phyloP scores from a whole-genome alignment of 2,329 filamentous ascomycete species.

The Botrytis fabae region DNA sequence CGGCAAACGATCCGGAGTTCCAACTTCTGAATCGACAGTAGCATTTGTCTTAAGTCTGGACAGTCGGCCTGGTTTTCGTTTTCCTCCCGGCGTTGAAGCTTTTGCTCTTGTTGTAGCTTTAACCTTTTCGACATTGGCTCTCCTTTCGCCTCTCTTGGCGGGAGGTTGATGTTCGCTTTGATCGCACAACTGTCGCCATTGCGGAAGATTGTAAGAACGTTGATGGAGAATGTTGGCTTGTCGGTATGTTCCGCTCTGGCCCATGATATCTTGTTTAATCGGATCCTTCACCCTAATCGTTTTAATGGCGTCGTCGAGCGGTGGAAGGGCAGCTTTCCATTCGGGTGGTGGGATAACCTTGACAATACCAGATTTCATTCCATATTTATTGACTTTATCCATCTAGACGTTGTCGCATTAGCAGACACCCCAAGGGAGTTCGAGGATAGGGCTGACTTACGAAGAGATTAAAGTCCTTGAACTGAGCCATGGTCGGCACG shows the following conservation, averaged over 20 bases:
- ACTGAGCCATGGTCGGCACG: slow-evolving; percentile 92
- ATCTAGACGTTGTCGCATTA: slow-evolving; percentile 49
- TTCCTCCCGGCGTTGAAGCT: slow-evolving; percentile 28
- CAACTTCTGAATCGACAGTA: slow-evolving; percentile 42
- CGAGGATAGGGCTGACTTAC: slow-evolving; percentile 52
- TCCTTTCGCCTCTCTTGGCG: slow-evolving; percentile 79
- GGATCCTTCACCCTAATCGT: slow-evolving; percentile 92
- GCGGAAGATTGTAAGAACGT: slow-evolving; percentile 91
- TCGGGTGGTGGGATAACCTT: slow-evolving; percentile 92
- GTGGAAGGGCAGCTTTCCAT: slow-evolving; percentile 81
- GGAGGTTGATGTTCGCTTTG: slow-evolving; percentile 96
- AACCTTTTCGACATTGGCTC: slow-evolving; percentile 48
- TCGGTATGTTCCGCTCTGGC: slow-evolving; percentile 90
- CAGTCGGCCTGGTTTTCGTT: slow-evolving; percentile 31
- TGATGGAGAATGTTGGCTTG: slow-evolving; percentile 97
- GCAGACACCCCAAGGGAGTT: slow-evolving; percentile 16
- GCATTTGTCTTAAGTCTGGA: slow-evolving; percentile 33
- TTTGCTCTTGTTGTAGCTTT: slow-evolving; percentile 39
- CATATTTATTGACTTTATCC: slow-evolving; percentile 83
- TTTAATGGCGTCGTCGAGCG: slow-evolving; percentile 83
- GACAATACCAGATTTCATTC: slow-evolving; percentile 96
- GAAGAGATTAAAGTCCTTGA: slow-evolving; percentile 89
- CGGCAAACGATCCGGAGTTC: slow-evolving; percentile 48
- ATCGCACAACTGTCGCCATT: slow-evolving; percentile 92
- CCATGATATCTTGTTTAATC: slow-evolving; percentile 98